phyloP scores from a whole-genome alignment of 116 monocot genomes.

The Cymodocea nodosa region DNA sequence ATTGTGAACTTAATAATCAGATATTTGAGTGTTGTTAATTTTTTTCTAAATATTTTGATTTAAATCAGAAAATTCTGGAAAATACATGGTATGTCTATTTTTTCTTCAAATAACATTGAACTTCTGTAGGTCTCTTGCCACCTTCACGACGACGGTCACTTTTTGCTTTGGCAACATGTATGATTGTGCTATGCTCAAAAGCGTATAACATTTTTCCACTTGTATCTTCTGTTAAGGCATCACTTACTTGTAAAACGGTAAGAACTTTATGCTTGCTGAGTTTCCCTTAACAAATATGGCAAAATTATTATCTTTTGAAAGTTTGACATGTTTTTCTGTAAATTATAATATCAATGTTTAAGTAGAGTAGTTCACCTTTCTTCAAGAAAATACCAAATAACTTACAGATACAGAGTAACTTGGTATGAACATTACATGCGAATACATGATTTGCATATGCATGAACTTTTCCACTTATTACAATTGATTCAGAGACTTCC shows the following conservation, averaged over 20 bases:
- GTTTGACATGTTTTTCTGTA: neutral
- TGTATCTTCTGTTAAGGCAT: constrained; percentile 42
- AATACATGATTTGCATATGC: too few relatives aligned
- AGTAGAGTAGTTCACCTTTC: too few relatives aligned
- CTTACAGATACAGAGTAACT: too few relatives aligned
- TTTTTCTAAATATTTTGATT: neutral
- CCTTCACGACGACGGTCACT: constrained; percentile 74
- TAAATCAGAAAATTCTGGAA: neutral
- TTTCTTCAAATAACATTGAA: neutral
- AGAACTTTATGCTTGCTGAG: neutral
- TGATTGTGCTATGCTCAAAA: constrained; percentile 79
- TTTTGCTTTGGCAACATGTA: constrained; percentile 71
- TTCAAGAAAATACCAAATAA: too few relatives aligned
- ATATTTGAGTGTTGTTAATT: too few relatives aligned
- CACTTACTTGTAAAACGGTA: constrained; percentile 48
- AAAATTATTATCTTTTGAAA: too few relatives aligned
- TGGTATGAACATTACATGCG: too few relatives aligned
- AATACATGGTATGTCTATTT: neutral
- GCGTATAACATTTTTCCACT: constrained; percentile 56
- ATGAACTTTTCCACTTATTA: too few relatives aligned
- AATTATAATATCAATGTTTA: neutral
- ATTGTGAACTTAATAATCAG: too few relatives aligned
- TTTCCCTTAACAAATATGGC: neutral
- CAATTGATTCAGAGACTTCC: too few relatives aligned
- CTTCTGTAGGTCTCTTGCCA: constrained; percentile 47